Base-by-base conservation (phyloP, 768 basidiomycete genomes). In the Lentinula raphanica region DNA sequence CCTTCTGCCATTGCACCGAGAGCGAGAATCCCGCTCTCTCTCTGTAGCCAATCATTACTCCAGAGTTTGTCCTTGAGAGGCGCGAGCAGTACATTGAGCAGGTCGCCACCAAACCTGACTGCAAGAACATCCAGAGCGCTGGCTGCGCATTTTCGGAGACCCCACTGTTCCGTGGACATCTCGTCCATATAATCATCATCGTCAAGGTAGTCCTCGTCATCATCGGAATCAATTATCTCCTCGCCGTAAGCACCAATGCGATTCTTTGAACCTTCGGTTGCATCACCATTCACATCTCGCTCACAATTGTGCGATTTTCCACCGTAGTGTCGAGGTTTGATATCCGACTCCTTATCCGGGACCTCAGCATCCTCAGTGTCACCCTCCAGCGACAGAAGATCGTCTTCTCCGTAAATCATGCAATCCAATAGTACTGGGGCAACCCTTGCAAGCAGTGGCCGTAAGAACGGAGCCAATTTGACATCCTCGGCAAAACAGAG, bases 1-100 rank as follows among this genome's bases (percentile, higher is more conserved):
- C 95, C 96, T 80, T 99, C 97, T 6, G 97, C 97, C 85, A 99
- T 96, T 7, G 97, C 97, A 49, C 97, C 97, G 56, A 99, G 72
- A 1, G 97, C 97, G 58, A 99, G 76, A 61, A 99, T 95, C 17
- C 92, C 95, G 64, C 94, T 94, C 75, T 99, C 97, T 65, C 93
- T 78, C 67, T 97, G 88, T 63, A 94, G 73, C 97, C 97, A 99
- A 62, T 97, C 94, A 27, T 74, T 68, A 65, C 87, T 92, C 88
- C 95, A 98, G 29, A 99, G 79, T 68, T 96, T 94, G 61, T 91
- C 88, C 76, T 97, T 96, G 69, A 99, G 73, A 28, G 90, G 88
- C 5, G 90, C 87, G 27, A 99, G 79, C 25, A 98, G 78, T 44
- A 97, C 89, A 60, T 90, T 89, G 67, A 99, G 75, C 58, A 98